phyloP scores from a whole-genome alignment of 768 basidiomycete species.

The Lanmaoa rubissima region DNA sequence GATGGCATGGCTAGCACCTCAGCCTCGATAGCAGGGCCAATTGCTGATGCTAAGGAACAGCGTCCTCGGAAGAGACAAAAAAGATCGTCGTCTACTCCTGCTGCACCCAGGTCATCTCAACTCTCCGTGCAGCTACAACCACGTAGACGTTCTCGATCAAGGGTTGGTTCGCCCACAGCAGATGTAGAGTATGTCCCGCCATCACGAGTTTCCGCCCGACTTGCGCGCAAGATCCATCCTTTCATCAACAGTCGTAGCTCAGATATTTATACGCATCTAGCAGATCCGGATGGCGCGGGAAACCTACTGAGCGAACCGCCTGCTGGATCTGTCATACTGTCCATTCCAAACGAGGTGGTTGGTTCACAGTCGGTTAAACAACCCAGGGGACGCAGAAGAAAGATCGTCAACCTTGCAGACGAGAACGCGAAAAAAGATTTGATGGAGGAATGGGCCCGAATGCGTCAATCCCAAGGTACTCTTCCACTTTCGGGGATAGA shows the following conservation, averaged over 20 bases:
- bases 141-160: slow-evolving; percentile 17
- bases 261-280: slow-evolving; percentile 32
- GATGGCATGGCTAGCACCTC: slow-evolving; percentile 1
- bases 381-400: slow-evolving; percentile 17
- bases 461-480: slow-evolving; percentile 29
- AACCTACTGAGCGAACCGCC: slow-evolving; percentile 9
- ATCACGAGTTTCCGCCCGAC: slow-evolving; percentile 22
- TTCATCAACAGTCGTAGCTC: slow-evolving; percentile 11
- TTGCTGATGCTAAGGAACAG: background rate
- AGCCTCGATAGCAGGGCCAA: background rate
- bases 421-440: slow-evolving; percentile 22
- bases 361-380: slow-evolving; percentile 7
- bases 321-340: background rate
- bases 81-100: slow-evolving; percentile 21
- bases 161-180: slow-evolving; percentile 13
- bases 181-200: slow-evolving; percentile 3
- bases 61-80: slow-evolving; percentile 22
- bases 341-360: background rate
- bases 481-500: slow-evolving; percentile 14
- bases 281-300: slow-evolving; percentile 17
- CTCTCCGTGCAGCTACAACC: slow-evolving; percentile 4
- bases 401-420: slow-evolving; percentile 16
- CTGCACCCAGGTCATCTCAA: slow-evolving; percentile 11
- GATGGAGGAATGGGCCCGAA: slow-evolving; percentile 32
- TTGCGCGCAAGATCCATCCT: slow-evolving; percentile 19